Evolutionary conservation across 1,284 basidiomycete genomes (phyloP).

Genomic region (Sanghuangporus sanghuang): DNA sequence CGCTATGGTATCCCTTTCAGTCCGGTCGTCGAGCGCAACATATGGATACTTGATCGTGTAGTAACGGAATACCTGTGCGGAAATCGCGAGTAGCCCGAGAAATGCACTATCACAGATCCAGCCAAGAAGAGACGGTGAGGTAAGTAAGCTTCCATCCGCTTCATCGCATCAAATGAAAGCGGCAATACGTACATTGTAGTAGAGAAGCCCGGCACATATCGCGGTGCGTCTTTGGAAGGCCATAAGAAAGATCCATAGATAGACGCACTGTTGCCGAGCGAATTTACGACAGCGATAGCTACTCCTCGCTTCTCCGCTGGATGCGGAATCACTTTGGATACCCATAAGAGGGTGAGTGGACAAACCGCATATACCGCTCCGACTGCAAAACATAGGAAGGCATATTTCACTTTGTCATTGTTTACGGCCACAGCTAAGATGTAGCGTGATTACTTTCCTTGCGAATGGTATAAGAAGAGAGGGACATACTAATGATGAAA

Average conservation of each 20-base stretch:
- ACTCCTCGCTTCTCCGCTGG: slow-evolving; percentile 15
- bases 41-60: slow-evolving; percentile 15
- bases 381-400: slow-evolving; percentile 39
- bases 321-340: slow-evolving; percentile 29
- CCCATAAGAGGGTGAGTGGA: slow-evolving; percentile 35
- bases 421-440: slow-evolving; percentile 25
- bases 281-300: slow-evolving; percentile 22
- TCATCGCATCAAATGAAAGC: not conserved
- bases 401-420: slow-evolving; percentile 35
- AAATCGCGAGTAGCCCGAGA: slow-evolving; percentile 21
- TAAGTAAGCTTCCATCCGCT: not conserved
- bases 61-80: slow-evolving; percentile 21
- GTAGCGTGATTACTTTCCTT: not conserved
- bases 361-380: slow-evolving; percentile 37
- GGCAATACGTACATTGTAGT: slow-evolving; percentile 24
- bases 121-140: not conserved
- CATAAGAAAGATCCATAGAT: slow-evolving; percentile 43
- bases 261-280: slow-evolving; percentile 29
- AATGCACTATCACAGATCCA: slow-evolving; percentile 18
- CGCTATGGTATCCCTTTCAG: not conserved
- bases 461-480: not conserved
- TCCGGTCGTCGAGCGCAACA: not conserved
- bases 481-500: slow-evolving; percentile 30
- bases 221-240: slow-evolving; percentile 33
- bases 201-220: slow-evolving; percentile 37